A percentile compares a stretch with the other conserved stretches of the same genome.
Conservation (phyloP, 148 eudicot species). For the Rhododendron henanense region DNA sequence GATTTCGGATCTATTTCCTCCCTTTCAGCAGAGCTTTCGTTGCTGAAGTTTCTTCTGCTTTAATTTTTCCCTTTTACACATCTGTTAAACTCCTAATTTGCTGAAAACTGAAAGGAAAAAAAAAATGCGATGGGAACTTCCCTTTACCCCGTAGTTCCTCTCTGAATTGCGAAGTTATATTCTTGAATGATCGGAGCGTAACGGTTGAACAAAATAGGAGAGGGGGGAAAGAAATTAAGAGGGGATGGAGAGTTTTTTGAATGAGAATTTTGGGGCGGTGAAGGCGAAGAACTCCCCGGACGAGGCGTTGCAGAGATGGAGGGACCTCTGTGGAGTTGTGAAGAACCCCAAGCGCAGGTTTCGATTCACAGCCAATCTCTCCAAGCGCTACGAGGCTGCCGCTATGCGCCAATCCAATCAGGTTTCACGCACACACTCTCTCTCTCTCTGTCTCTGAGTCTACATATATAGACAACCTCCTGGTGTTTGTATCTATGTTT, state of each 20-base stretch:
- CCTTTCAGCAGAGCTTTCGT: neutral
- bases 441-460: neutral
- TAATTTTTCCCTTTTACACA: neutral
- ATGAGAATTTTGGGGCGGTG: conserved; percentile 43
- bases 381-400: conserved; percentile 62
- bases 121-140: neutral
- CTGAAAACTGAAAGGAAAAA: neutral
- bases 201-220: neutral
- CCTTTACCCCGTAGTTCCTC: neutral
- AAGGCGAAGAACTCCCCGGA: conserved; percentile 48
- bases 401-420: conserved; percentile 68
- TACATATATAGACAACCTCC: neutral
- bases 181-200: neutral
- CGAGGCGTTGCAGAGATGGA: conserved; percentile 54
- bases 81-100: neutral
- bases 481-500: neutral
- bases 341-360: conserved; percentile 66
- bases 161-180: neutral
- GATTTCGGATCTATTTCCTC: neutral
- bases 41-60: neutral
- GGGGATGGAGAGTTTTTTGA: conserved; percentile 47
- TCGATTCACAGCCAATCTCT: conserved; percentile 60
- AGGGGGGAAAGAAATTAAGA: neutral
- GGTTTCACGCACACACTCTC: conserved; percentile 12
- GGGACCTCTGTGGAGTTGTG: conserved; percentile 54